phyloP scores from a whole-genome alignment of 1,284 basidiomycete genomes.

The Heterobasidion parviporum region DNA sequence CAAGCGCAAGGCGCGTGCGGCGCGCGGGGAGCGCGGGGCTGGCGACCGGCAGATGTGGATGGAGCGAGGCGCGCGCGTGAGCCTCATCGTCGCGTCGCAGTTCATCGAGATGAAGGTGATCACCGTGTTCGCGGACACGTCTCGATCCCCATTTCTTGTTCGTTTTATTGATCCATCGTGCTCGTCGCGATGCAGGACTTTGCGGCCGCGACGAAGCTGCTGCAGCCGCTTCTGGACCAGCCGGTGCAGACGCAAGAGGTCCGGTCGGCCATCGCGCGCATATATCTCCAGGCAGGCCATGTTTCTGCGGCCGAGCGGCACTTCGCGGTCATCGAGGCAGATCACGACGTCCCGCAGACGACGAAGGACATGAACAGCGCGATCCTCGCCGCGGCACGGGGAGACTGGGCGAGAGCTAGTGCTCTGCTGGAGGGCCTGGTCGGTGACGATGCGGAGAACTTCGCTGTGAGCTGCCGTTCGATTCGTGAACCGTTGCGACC shows the following conservation, averaged over 20 bases:
- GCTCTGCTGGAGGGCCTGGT: conserved; percentile 35
- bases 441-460: conserved; percentile 45
- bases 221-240: conserved; percentile 53
- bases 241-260: conserved; percentile 39
- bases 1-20: conserved; percentile 22
- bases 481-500: neutral
- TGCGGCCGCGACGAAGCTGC: conserved; percentile 52
- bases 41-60: conserved; percentile 63
- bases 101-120: conserved; percentile 44
- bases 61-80: conserved; percentile 62
- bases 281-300: conserved; percentile 67
- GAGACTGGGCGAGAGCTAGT: conserved; percentile 55
- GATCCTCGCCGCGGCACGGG: conserved; percentile 53
- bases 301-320: conserved; percentile 46
- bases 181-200: conserved; percentile 45
- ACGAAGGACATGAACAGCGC: conserved; percentile 54
- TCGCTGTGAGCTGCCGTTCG: conserved; percentile 39
- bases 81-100: conserved; percentile 65
- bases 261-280: conserved; percentile 58
- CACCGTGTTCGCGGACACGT: conserved; percentile 11
- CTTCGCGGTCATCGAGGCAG: conserved; percentile 39
- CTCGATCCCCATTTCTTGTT: neutral
- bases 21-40: conserved; percentile 4
- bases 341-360: conserved; percentile 31
- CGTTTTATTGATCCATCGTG: neutral